Percentiles rank a stretch among this genome's conserved stretches.
Conservation (phyloP, 371 early-diverging fungal species). For the Syncephalastrum sp. region DNA sequence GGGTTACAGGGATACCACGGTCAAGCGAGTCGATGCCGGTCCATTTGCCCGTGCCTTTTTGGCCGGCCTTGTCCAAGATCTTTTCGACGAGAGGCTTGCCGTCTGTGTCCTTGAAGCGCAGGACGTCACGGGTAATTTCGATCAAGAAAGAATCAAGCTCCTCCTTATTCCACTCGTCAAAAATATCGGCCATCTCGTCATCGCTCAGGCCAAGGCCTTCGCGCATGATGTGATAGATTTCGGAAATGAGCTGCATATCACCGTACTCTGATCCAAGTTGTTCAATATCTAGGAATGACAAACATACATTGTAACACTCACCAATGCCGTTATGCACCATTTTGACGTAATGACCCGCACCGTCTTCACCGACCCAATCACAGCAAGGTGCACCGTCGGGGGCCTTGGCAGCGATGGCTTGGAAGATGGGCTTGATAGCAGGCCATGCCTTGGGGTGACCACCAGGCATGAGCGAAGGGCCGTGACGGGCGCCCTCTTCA, state of each 20-base stretch:
- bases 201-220: slow-evolving; percentile 76
- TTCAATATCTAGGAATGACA: neutral
- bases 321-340: slow-evolving; percentile 99
- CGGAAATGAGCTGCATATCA: slow-evolving; percentile 99
- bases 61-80: slow-evolving; percentile 97
- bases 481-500: slow-evolving; percentile 99
- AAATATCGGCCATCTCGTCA: slow-evolving; percentile 88
- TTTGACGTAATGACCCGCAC: slow-evolving; percentile 99
- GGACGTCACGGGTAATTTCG: slow-evolving; percentile 93
- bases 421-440: slow-evolving; percentile 91
- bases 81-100: slow-evolving; percentile 88
- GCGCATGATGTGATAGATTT: slow-evolving; percentile 94
- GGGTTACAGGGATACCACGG: slow-evolving; percentile 90
- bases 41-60: slow-evolving; percentile 99
- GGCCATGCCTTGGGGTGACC: slow-evolving; percentile 94
- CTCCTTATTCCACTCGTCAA: slow-evolving; percentile 94
- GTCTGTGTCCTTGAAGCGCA: slow-evolving; percentile 88
- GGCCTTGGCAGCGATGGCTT: slow-evolving; percentile 92
- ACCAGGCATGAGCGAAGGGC: slow-evolving; percentile 99
- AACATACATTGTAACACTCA: slow-evolving; percentile 14
- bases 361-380: slow-evolving; percentile 98
- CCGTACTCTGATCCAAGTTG: slow-evolving; percentile 80
- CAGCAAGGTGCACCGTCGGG: slow-evolving; percentile 94
- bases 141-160: slow-evolving; percentile 97
- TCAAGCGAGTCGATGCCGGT: slow-evolving; percentile 95